Evolutionary conservation across 768 basidiomycete genomes (phyloP), one percentile per base, ranked within the genome.

Genomic region (Lepiota brunneoincarnata): DNA sequence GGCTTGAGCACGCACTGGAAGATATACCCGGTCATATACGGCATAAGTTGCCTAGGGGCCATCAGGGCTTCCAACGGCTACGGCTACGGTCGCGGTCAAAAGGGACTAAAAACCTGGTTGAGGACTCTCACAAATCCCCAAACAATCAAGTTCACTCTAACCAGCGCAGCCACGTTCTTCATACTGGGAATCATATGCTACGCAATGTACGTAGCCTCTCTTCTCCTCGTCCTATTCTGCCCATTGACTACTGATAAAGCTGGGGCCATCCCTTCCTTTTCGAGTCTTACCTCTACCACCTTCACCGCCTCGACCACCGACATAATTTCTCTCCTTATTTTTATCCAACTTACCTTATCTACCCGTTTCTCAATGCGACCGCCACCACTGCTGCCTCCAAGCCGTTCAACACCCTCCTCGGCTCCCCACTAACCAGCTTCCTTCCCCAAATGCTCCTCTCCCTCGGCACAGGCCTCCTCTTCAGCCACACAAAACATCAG

Each of bases 311-410:
- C 17, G 97, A 99, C 70, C 95, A 98, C 63, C 88, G 96, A 51
- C 97, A 98, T 70, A 99, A 99, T 68, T 98, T 99, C 71, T 94
- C 95, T 5, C 91, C 93, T 0, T 97, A 98, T 73, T 98, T 97
- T 71, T 98, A 98, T 67, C 84, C 89, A 31, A 93, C 89, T 36
- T 98, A 98, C 68, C 83, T 98, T 51, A 86, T 86, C 0, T 89
- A 94, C 63, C 87, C 91, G 2, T 54, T 69, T 2, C 50, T 61
- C 17, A 62, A 61, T 42, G 46, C 64, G 17, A 28, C 61, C 11
- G 41, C 64, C 34, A 18, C 40, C 11, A n/a, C 60, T 6, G 36
- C 58, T 51, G 51, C 6, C 55, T 71, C 18, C 58, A 73, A 15
- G 3, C 10, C 73, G 3, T 77, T 73, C 75, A 73, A 64, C 36